Base-by-base conservation (phyloP, 495 filamentous ascomycete genomes). In the Gamarada debralockiae region DNA sequence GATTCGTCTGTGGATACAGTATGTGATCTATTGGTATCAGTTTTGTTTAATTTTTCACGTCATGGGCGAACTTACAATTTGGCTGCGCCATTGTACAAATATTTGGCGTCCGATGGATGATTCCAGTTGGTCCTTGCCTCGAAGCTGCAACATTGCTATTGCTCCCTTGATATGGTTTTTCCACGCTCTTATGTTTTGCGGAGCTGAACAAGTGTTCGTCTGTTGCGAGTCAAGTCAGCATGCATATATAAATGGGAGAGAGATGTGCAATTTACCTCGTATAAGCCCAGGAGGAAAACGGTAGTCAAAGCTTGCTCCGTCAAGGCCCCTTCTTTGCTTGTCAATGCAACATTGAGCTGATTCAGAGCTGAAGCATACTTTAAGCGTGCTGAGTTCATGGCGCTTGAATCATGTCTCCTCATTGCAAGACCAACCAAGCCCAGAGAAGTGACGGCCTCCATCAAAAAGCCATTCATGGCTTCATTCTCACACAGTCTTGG, bases 301-400 rank as follows among this genome's bases (percentile, higher is more conserved):
- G 78, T 66, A n/a, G 73, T 69, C 25, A 82, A 64, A 1, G 76
- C 75, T 45, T 72, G 62, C 59, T 82, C 78, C 7, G 71, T 60
- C 46, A 67, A 75, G 13, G 73, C 74, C 29, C 78, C 67, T 8
- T 68, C 66, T 6, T 67, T 59, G 48, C 73, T 66, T 38, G 64
- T 59, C 23, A 82, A 60, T n/a, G 74, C 72, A 12, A 64, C 46
- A 41, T 68, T 75, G 3, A 78, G 55, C 17, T 68, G 59, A 23
- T 66, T 61, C 33, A 80, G 56, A 1, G 75, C 76, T 17, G 66
- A 67, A 10, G 65, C 67, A 63, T 81, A 80, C 59, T 59, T 23
- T 59, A 66, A 15, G 79, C 74, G 12, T 65, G 56, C 1, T 60
- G 45, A n/a, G 10, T 29, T 29, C 10, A 29, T 5, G 27, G 27